phyloP scores from a whole-genome alignment of 2,329 filamentous ascomycete genomes.

The Colletotrichum sp. region DNA sequence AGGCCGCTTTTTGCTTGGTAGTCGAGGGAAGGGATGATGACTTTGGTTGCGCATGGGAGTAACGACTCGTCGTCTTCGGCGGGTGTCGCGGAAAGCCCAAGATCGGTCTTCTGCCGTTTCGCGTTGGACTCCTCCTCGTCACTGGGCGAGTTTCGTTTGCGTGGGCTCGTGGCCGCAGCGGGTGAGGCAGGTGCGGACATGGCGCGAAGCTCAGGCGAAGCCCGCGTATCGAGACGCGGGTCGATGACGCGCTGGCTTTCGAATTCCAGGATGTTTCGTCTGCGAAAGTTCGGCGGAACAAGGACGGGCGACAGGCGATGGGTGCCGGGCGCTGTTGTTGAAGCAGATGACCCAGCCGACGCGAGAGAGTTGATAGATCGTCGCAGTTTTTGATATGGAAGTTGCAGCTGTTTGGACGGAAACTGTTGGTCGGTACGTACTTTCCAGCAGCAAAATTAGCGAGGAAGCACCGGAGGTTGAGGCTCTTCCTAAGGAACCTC shows the following conservation, averaged over 20 bases:
- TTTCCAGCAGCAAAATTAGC: background rate
- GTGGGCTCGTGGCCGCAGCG: background rate
- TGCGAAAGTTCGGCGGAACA: background rate
- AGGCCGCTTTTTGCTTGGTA: slow-evolving; percentile 47
- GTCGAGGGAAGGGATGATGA: slow-evolving; percentile 29
- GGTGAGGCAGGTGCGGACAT: slow-evolving; percentile 1
- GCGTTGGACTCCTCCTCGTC: background rate
- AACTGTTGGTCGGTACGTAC: background rate
- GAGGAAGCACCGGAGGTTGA: background rate
- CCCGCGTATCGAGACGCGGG: background rate
- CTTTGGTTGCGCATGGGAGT: background rate
- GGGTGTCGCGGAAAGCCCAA: background rate
- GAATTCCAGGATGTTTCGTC: background rate
- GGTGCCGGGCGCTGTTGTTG: background rate
- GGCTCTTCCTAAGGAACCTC: background rate
- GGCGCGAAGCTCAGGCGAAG: background rate
- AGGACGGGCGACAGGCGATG: background rate
- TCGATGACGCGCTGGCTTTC: background rate
- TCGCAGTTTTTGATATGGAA: background rate
- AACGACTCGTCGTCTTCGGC: background rate
- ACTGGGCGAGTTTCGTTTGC: background rate
- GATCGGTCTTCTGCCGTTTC: slow-evolving; percentile 8
- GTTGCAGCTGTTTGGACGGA: background rate
- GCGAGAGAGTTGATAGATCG: background rate
- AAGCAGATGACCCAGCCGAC: background rate